Evolutionary conservation across 2,329 filamentous ascomycete genomes (phyloP).

Genomic region (Fusarium phyllophilum): DNA sequence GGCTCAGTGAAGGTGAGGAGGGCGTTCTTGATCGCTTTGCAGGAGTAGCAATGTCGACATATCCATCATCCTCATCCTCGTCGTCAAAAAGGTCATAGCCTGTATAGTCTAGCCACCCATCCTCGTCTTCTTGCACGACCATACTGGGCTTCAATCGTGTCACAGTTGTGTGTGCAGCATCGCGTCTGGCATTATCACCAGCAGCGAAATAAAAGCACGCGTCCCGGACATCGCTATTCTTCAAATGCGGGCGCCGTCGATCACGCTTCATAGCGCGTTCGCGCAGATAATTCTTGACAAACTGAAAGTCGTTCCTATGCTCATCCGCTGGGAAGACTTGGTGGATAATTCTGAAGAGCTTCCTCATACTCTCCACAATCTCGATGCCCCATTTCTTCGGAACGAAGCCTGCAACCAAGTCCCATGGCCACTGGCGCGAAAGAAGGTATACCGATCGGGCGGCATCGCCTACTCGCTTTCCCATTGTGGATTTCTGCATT

Average conservation of each 20-base stretch:
- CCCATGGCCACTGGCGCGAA: constrained; percentile 4
- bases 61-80: background rate
- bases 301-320: background rate
- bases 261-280: background rate
- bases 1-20: background rate
- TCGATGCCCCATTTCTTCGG: background rate
- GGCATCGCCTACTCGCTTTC: background rate
- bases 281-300: background rate
- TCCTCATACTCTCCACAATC: background rate
- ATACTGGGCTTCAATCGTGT: rapidly evolving
- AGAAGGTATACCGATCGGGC: background rate
- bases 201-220: background rate
- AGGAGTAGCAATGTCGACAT: background rate
- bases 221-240: background rate
- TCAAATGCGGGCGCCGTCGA: background rate
- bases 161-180: background rate
- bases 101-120: background rate
- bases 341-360: background rate
- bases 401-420: background rate
- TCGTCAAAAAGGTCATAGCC: background rate
- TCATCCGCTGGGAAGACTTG: background rate
- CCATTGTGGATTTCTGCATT: background rate
- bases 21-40: background rate
- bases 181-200: background rate
- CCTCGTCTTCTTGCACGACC: background rate